These are phyloP conservation scores for Aspergillus cavernicola DNA, from an alignment of 495 filamentous ascomycete genomes.

Conservation along the genomic window DNA sequence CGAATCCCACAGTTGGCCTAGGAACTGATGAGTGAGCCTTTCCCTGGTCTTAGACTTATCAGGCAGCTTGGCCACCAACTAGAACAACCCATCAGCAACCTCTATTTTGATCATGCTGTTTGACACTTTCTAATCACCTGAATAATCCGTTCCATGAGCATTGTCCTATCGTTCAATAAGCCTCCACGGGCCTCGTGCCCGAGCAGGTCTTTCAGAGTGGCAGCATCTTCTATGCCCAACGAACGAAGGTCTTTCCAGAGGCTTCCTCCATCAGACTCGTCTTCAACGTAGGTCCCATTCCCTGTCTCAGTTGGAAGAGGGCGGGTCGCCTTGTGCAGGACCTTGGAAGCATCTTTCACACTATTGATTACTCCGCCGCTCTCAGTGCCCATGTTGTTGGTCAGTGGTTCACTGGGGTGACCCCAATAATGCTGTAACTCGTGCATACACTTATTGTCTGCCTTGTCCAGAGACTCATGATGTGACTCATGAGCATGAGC, in stretches of 20 bases:
- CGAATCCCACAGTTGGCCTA: not conserved
- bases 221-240: not conserved
- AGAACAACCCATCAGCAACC: no score
- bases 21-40: not conserved
- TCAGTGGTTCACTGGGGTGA: no score
- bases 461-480: no score
- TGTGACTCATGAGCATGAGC: no score
- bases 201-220: not conserved
- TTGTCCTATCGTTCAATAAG: not conserved
- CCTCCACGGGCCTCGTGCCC: not conserved
- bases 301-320: not conserved
- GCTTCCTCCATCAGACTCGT: not conserved
- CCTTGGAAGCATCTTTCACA: no score
- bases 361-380: no score
- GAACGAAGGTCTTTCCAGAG: not conserved
- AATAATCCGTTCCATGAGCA: not conserved
- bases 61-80: not conserved
- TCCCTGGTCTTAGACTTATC: not conserved
- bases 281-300: not conserved
- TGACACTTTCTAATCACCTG: not conserved
- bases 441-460: no score
- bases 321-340: no score
- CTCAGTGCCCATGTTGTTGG: no score
- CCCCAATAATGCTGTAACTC: no score
- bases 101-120: no score